Base-by-base conservation (phyloP, 208 protist species). In the Angomonas deanei region DNA sequence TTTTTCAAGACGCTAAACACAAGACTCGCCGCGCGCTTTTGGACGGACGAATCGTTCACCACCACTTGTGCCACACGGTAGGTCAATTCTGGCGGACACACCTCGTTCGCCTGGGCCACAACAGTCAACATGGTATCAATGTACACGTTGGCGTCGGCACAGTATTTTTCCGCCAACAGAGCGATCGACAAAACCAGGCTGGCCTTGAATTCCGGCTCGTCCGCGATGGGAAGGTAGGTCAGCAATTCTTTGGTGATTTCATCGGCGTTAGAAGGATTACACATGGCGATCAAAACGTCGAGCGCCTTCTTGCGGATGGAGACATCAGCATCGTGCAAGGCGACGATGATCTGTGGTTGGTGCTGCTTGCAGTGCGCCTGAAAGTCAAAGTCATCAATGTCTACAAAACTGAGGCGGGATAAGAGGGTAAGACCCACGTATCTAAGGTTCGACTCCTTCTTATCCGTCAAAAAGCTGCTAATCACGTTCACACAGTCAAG, bases 211-310 rank as follows among this genome's bases (percentile, higher is more conserved):
- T 68, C 68, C 24, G 86, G 89, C 57, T 98, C 97, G 0, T 66
- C 36, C 4, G 93, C 78, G 31, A 88, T 66, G 19, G 86, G 80
- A 32, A 98, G 77, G 64, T 97, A 98, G 47, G 84, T 81, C 15
- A 98, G 79, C 13, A 99, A 85, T 68, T 98, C 92, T 28, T 82
- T 75, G 46, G 98, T 93, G 36, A 99, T 98, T 49, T 94, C 78
- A 27, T 85, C 80, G 31, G 83, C 74, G 64, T 93, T 99, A 24
- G 68, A 66, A 3, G 77, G 62, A 74, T 98, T 96, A 86, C 98
- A 99, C 87, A 99, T 97, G 46, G 76, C 82, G 68, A 98, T 99
- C 6, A 99, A 74, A 23, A 99, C 87, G 70, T 99, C 96, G 3
- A 99, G 78, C 19, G 98, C 98, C 59, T 98, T 91, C 27, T 92